phyloP scores from a whole-genome alignment of 805 yeast genomes.

The Ogataea methylovora region DNA sequence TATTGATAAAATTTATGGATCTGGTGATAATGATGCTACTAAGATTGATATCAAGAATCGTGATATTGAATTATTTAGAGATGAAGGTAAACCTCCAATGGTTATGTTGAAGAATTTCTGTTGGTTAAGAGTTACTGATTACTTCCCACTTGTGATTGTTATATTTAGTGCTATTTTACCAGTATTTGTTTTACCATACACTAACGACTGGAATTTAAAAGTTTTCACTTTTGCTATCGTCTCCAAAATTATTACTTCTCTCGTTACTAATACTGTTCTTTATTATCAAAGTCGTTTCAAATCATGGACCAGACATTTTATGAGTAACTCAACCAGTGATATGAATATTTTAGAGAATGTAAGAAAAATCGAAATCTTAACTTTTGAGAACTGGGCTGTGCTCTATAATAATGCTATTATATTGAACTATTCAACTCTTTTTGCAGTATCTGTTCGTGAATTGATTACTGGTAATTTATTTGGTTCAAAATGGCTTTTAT shows the following conservation, averaged over 20 bases:
- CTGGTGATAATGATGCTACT: conserved; percentile 15
- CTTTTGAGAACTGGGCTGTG: conserved; percentile 68
- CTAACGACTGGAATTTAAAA: conserved; percentile 21
- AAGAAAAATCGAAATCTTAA: conserved; percentile 16
- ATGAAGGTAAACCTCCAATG: conserved; percentile 28
- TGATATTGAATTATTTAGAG: conserved; percentile 9
- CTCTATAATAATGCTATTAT: conserved; percentile 31
- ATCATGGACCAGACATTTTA: conserved; percentile 55
- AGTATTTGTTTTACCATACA: conserved; percentile 23
- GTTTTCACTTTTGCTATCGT: conserved; percentile 28
- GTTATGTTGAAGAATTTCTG: conserved; percentile 59
- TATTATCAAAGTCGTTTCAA: conserved; percentile 52
- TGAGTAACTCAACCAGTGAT: conserved; percentile 56
- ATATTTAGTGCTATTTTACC: conserved; percentile 38
- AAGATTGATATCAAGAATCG: conserved; percentile 26
- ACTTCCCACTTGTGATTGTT: conserved; percentile 36
- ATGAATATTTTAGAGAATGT: conserved; percentile 19
- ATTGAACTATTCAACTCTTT: conserved; percentile 7
- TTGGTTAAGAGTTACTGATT: conserved; percentile 56
- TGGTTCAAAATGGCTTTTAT: conserved; percentile 34
- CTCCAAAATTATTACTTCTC: conserved; percentile 41
- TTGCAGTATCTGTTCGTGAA: conserved; percentile 7
- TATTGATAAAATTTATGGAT: conserved; percentile 70
- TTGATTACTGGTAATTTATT: conserved; percentile 1
- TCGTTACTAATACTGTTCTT: conserved; percentile 43